These are phyloP conservation scores for Tetrapisispora arboricola DNA, from an alignment of 805 yeast genomes.

Conservation along the genomic window DNA sequence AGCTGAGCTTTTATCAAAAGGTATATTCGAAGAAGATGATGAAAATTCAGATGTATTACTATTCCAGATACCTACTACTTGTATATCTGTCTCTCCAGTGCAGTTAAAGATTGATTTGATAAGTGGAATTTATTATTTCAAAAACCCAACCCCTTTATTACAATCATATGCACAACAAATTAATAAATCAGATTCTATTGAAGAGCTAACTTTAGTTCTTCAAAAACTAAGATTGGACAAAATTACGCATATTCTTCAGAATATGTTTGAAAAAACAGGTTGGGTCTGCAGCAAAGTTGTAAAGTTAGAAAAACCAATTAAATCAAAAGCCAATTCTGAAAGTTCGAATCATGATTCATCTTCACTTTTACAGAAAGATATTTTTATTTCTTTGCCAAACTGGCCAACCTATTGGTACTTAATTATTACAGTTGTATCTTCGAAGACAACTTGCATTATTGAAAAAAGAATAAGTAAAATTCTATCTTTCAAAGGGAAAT, in stretches of 20 bases:
- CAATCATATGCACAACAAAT: slow-evolving; percentile 21
- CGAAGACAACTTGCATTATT: slow-evolving; percentile 24
- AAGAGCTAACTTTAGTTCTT: slow-evolving; percentile 20
- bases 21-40: slow-evolving; percentile 25
- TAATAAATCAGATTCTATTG: slow-evolving; percentile 20
- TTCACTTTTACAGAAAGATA: slow-evolving; percentile 18
- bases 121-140: slow-evolving; percentile 26
- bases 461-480: slow-evolving; percentile 28
- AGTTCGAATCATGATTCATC: neutral
- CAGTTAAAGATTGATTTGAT: slow-evolving; percentile 26
- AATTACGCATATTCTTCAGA: slow-evolving; percentile 21
- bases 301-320: slow-evolving; percentile 15
- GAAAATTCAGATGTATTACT: slow-evolving; percentile 22
- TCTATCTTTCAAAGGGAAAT: slow-evolving; percentile 22
- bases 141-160: slow-evolving; percentile 24
- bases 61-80: slow-evolving; percentile 28
- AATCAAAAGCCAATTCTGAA: slow-evolving; percentile 10
- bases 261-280: slow-evolving; percentile 30
- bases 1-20: slow-evolving; percentile 22
- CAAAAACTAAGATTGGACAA: slow-evolving; percentile 26
- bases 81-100: slow-evolving; percentile 24
- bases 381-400: slow-evolving; percentile 25
- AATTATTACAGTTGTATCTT: slow-evolving; percentile 25
- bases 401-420: slow-evolving; percentile 31
- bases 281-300: slow-evolving; percentile 26